Conservation (phyloP, 2,329 filamentous ascomycete species). For the Alternaria gansuensis region DNA sequence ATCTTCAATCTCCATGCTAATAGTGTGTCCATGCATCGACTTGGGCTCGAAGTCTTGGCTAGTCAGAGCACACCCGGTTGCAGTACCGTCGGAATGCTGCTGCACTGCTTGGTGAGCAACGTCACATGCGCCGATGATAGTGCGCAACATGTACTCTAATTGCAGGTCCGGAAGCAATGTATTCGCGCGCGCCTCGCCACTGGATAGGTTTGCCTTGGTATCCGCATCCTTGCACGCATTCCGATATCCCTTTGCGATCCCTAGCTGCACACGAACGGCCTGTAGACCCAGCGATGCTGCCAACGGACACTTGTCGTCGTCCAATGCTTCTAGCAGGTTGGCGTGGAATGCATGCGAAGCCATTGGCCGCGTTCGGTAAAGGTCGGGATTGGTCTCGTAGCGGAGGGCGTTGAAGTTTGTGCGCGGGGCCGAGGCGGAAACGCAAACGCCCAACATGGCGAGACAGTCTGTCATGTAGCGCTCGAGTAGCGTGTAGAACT, state of each 20-base stretch:
- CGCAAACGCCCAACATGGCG: conserved; percentile 67
- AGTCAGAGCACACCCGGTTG: conserved; percentile 22
- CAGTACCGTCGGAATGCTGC: conserved; percentile 12
- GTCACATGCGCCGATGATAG: conserved; percentile 68
- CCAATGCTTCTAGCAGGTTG: conserved; percentile 71
- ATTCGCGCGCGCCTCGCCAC: conserved; percentile 37
- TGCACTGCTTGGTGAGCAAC: conserved; percentile 60
- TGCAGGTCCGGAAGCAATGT: conserved; percentile 67
- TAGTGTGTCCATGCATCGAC: conserved; percentile 9
- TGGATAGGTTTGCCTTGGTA: conserved; percentile 45
- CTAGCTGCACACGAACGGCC: conserved; percentile 66
- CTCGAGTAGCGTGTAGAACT: conserved; percentile 78
- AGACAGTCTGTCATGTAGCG: conserved; percentile 73
- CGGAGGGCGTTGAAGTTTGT: conserved; percentile 45
- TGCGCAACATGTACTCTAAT: conserved; percentile 66
- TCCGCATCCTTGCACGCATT: conserved; percentile 78
- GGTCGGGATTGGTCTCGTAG: conserved; percentile 43
- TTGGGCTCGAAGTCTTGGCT: conserved; percentile 37
- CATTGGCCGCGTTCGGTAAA: conserved; percentile 32
- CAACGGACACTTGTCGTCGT: conserved; percentile 66
- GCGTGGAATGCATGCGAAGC: conserved; percentile 70
- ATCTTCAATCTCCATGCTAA: conserved; percentile 35
- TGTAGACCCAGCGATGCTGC: conserved; percentile 64
- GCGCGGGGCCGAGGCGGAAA: conserved; percentile 48
- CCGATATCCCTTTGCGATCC: conserved; percentile 72